Evolutionary conservation across 345 rosid species (phyloP).

Genomic region (Lenwebbia sp.): DNA sequence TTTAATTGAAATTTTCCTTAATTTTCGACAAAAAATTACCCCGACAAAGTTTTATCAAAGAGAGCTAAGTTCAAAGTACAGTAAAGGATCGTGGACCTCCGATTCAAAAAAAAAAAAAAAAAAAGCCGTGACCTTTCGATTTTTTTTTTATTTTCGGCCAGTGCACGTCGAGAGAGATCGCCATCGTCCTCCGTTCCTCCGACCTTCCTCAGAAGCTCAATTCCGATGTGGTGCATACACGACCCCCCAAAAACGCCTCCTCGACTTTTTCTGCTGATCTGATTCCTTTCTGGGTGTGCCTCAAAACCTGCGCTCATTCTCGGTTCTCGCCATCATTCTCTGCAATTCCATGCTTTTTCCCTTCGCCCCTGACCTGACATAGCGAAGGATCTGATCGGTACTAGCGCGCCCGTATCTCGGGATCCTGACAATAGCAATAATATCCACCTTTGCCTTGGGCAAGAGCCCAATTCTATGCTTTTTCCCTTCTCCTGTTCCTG

Average conservation of each 20-base stretch:
- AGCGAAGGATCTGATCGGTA: constrained; percentile 26
- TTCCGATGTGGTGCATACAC: constrained; percentile 36
- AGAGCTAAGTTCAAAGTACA: neutral
- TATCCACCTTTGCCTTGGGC: neutral
- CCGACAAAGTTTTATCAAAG: too few species aligned
- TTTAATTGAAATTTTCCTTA: too few species aligned
- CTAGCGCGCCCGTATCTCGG: constrained; percentile 14
- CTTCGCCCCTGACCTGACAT: constrained; percentile 17
- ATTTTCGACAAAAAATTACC: too few species aligned
- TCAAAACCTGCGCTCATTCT: constrained; percentile 35
- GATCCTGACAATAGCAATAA: neutral
- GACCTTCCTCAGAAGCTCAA: constrained; percentile 19
- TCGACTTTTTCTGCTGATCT: constrained; percentile 51
- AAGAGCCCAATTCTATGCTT: too few species aligned
- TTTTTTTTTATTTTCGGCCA: neutral
- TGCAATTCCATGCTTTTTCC: constrained; percentile 26
- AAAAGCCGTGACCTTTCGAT: neutral
- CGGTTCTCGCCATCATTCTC: constrained; percentile 28
- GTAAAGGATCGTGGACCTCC: neutral
- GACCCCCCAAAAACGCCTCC: constrained; percentile 38
- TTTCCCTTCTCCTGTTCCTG: neutral
- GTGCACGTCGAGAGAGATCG: constrained; percentile 19
- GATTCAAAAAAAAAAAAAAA: too few species aligned
- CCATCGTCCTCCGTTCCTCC: constrained; percentile 25
- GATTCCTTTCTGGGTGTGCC: constrained; percentile 11